Evolutionary conservation across 345 rosid genomes (phyloP).

Genomic region (Populus pruinosa): DNA sequence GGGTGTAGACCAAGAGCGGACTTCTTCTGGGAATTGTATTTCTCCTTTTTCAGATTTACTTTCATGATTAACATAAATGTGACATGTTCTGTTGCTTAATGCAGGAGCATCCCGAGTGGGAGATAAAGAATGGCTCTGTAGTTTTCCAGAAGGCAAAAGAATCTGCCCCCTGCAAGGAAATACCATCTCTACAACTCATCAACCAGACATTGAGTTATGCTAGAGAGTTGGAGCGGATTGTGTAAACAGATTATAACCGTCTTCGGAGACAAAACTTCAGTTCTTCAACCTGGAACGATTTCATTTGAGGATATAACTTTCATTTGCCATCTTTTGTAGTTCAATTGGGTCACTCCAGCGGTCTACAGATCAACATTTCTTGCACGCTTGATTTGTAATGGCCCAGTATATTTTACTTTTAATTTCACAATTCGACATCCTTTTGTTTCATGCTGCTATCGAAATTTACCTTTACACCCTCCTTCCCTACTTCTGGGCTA

Average conservation of each 20-base stretch:
- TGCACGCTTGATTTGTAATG: neutral
- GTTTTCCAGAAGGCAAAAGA: slow-evolving; percentile 92
- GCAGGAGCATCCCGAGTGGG: slow-evolving; percentile 98
- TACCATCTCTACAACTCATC: slow-evolving; percentile 93
- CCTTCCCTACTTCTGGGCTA: too few relatives aligned
- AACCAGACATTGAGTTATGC: slow-evolving; percentile 97
- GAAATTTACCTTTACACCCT: neutral
- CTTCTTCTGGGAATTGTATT: neutral
- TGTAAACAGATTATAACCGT: slow-evolving; percentile 34
- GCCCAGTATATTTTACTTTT: neutral
- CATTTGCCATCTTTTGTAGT: neutral
- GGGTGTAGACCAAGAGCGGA: neutral
- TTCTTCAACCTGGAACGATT: neutral
- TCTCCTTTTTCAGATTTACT: neutral
- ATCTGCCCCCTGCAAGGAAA: slow-evolving; percentile 86
- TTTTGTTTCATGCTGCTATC: neutral
- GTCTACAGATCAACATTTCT: neutral
- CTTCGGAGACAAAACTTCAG: neutral
- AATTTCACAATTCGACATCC: neutral
- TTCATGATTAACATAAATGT: neutral
- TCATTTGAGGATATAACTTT: slow-evolving; percentile 3
- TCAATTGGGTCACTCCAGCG: neutral
- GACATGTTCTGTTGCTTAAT: slow-evolving; percentile 1
- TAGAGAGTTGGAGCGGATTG: slow-evolving; percentile 96
- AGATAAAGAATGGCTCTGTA: slow-evolving; percentile 64